Evolutionary conservation across 169 alveolate genomes (phyloP), one percentile per base, ranked within the genome.

Genomic region (Eimeria zaria): DNA sequence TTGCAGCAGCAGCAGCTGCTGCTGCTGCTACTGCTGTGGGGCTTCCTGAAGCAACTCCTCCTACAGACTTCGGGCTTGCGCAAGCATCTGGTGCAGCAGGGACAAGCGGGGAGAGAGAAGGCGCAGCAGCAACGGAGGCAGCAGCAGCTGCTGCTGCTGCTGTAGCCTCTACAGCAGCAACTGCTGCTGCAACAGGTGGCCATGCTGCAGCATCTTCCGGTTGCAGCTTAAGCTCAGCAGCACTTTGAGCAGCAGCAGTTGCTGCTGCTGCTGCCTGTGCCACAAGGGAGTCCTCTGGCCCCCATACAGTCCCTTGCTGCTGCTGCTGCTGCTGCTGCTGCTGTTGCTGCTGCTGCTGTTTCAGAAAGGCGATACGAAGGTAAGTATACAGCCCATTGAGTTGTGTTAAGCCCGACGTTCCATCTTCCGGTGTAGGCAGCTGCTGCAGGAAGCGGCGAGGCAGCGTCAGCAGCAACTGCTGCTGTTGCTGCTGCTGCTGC

Each of bases 401-500:
- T 62, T 46, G 84, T 9, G 81, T 71, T 48, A 88, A 85, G n/a
- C 95, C 95, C 33, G 95, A 88, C 12, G 84, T 64, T 46, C 95
- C 95, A 69, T 64, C 81, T n/a, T 84, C 5, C 27, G 95, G 67
- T 62, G 95, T 62, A 27, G 95, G 85, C 55, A 71, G 60, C 84
- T 62, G 80, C 95, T 88, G 95, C 83, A 88, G 69, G 33, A 88
- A 64, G 36, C 95, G 95, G 46, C 95, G 95, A 6, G 71, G 69
- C 46, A 88, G 85, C 69, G 11, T 67, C 33, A 62, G 83, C 53
- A 88, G 76, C 33, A 88, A n/a, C n/a, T n/a, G n/a, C n/a, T n/a
- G n/a, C n/a, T n/a, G n/a, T n/a, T n/a, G n/a, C n/a, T n/a, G 85
- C 69, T 67, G 95, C 62, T 88, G 95, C 81, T 85, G 93, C 58